A percentile compares a stretch with the other conserved stretches of the same genome.
Conservation (phyloP, 768 basidiomycete species). For the Russula sp. region DNA sequence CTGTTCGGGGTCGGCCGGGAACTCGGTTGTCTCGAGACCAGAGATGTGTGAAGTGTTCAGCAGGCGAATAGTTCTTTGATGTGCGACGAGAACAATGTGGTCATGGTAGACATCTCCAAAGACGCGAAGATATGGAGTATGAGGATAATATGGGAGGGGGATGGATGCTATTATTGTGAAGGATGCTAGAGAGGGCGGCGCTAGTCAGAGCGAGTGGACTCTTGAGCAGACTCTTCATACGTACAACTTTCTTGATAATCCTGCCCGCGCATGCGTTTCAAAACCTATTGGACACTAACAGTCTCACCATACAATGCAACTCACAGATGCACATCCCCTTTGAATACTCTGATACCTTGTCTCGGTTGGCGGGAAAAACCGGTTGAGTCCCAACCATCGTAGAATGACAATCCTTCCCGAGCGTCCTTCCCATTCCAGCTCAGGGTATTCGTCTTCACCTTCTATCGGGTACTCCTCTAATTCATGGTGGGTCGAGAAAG, state of each 20-base stretch:
- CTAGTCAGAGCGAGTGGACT: not conserved
- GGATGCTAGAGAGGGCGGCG: conserved; percentile 41
- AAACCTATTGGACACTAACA: not conserved
- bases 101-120: conserved; percentile 38
- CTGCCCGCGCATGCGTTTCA: conserved; percentile 32
- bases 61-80: conserved; percentile 8
- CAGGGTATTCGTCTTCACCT: conserved; percentile 15
- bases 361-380: conserved; percentile 54
- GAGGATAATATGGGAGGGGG: conserved; percentile 36
- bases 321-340: conserved; percentile 57
- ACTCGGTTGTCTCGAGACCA: conserved; percentile 6
- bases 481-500: conserved; percentile 36
- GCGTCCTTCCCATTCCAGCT: conserved; percentile 6
- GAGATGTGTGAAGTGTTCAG: conserved; percentile 12
- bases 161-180: conserved; percentile 54
- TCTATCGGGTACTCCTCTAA: conserved; percentile 25
- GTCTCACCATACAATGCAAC: conserved; percentile 25
- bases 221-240: conserved; percentile 24
- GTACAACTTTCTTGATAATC: conserved; percentile 74
- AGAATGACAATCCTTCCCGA: conserved; percentile 54
- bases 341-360: conserved; percentile 35
- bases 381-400: conserved; percentile 60
- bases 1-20: not conserved
- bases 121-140: conserved; percentile 39
- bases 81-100: conserved; percentile 42